Percentiles rank a stretch among this genome's conserved stretches.
Conservation (phyloP, 257 asterid genomes). For the Coffea canephora region DNA sequence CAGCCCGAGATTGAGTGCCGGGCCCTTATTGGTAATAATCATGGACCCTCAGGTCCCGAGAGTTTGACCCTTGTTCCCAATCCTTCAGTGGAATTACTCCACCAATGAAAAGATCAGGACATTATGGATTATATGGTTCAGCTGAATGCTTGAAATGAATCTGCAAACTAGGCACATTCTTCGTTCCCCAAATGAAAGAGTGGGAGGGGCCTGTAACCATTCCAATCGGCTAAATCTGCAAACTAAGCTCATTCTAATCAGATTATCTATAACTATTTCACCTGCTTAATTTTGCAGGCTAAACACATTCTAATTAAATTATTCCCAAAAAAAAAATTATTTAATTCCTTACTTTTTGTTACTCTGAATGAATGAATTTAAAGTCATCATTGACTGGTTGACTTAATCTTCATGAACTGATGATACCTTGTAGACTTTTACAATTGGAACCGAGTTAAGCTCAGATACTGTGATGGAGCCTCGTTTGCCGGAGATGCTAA, state of each 20-base stretch:
- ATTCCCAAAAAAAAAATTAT: not conserved
- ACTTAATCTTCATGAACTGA: constrained; percentile 14
- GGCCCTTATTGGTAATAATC: not conserved
- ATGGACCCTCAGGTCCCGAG: not conserved
- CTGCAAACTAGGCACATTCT: not conserved
- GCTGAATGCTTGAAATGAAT: too few relatives aligned
- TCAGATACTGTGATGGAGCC: constrained; percentile 96
- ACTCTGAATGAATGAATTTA: not conserved
- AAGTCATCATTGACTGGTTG: not conserved
- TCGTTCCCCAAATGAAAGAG: too few relatives aligned
- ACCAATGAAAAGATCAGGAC: too few relatives aligned
- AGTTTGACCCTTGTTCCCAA: not conserved
- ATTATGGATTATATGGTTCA: too few relatives aligned
- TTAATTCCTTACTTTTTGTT: not conserved
- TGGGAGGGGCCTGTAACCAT: too few relatives aligned
- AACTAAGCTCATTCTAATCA: not conserved
- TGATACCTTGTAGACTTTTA: constrained; percentile 65
- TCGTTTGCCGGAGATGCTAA: constrained; percentile 82
- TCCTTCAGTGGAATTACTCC: not conserved
- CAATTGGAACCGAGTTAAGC: constrained; percentile 94
- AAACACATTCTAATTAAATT: not conserved
- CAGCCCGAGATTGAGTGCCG: not conserved
- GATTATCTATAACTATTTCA: too few relatives aligned
- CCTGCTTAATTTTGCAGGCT: not conserved
- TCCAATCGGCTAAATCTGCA: not conserved